These are phyloP conservation scores for Aspergillus sp. DNA, from an alignment of 2,329 filamentous ascomycete genomes.

Conservation along the genomic window DNA sequence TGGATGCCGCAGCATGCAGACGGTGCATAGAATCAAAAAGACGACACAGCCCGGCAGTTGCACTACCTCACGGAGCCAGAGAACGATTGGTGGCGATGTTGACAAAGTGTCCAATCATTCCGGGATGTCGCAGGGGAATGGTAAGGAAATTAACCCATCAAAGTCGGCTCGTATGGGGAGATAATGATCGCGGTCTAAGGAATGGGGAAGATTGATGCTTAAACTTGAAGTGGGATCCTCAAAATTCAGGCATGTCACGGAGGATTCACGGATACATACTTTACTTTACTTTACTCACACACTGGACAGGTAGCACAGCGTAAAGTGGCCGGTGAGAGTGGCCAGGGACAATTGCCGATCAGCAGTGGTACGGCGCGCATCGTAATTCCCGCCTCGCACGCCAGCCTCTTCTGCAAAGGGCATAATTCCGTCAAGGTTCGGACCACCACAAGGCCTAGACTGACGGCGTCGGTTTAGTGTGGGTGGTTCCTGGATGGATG, in stretches of 20 bases:
- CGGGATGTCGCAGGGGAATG: background rate
- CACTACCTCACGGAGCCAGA: background rate
- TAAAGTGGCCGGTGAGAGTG: constrained; percentile 10
- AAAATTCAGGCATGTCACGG: background rate
- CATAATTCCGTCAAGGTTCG: constrained; percentile 23
- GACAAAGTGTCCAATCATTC: background rate
- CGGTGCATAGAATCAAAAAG: background rate
- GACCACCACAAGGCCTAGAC: constrained; percentile 28
- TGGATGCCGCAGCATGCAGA: background rate
- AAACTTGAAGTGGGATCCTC: background rate
- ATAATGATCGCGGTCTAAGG: background rate
- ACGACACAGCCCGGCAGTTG: background rate
- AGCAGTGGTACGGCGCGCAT: constrained; percentile 20
- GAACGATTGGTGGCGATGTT: background rate
- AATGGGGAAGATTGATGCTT: background rate
- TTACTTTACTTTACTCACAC: background rate
- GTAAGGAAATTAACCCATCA: background rate
- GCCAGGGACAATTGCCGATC: constrained; percentile 12
- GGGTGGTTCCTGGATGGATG: constrained; percentile 22
- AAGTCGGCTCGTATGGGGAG: background rate
- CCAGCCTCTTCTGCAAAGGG: constrained; percentile 14
- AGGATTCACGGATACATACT: background rate
- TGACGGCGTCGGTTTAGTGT: constrained; percentile 24
- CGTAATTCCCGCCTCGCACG: constrained; percentile 21
- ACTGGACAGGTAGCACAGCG: constrained; percentile 4